These are phyloP conservation scores for Gomphus bonarii DNA, from an alignment of 1,284 basidiomycete genomes.

Conservation along the genomic window DNA sequence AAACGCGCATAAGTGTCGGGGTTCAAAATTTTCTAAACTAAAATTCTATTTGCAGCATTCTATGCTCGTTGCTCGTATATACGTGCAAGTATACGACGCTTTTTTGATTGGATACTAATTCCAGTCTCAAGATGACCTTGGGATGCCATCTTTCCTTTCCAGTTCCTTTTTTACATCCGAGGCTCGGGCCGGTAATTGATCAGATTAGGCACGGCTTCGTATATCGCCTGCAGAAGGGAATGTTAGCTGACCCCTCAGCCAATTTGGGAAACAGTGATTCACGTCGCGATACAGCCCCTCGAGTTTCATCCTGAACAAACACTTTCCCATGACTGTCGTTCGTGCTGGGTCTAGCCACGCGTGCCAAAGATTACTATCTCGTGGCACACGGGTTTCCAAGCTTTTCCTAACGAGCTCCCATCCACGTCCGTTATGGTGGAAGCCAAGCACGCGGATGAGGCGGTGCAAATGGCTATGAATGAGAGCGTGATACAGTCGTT, in stretches of 20 bases:
- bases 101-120: too few species aligned
- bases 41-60: too few species aligned
- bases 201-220: constrained; percentile 6
- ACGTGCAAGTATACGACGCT: too few species aligned
- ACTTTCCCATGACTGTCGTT: constrained; percentile 35
- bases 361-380: constrained; percentile 30
- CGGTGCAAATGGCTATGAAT: constrained; percentile 46
- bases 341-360: constrained; percentile 31
- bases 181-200: not conserved
- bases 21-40: not conserved
- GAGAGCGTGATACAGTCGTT: constrained; percentile 44
- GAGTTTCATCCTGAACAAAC: constrained; percentile 42
- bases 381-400: constrained; percentile 31
- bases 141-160: too few species aligned
- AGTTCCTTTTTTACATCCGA: too few species aligned
- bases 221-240: not conserved
- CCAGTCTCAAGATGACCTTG: too few species aligned
- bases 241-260: not conserved
- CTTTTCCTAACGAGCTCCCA: constrained; percentile 36
- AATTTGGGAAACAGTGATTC: constrained; percentile 15
- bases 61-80: too few species aligned
- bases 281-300: constrained; percentile 41
- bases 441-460: constrained; percentile 35
- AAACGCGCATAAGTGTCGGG: not conserved
- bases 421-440: constrained; percentile 37